Base-by-base conservation (phyloP, 2,329 filamentous ascomycete species). In the Talaromyces sp. region DNA sequence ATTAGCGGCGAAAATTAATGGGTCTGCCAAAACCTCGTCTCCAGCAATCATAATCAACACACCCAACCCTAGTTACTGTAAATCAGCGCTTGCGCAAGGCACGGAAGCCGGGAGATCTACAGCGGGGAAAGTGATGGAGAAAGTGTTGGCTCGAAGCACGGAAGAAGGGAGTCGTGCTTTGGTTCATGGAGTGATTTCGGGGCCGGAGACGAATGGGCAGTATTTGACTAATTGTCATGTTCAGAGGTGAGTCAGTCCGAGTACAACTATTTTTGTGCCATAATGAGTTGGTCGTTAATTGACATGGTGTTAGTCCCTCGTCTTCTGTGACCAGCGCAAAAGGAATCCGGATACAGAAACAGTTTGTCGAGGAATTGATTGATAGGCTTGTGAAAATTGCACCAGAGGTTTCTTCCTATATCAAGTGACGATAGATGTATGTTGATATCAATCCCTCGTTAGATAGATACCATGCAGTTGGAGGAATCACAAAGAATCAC, bases 31-130 rank as follows among this genome's bases (percentile, higher is more conserved):
- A 11, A 21, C 17, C 9, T 56, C 53, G 10, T 41, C 43, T 8
- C 54, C 57, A 3, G n/a, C 56, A n/a, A 60, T 71, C 15, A 66
- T 75, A 17, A 59, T 78, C 58, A 77, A 77, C 58, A 67, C 74
- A 11, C 71, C 74, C 0, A 77, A 77, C 48, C 75, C 75, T 1
- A 77, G 75, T 43, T 74, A 69, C 55, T 77, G 75, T 67, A 72
- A 73, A 53, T 76, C 73, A 0, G 63, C 63, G 8, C 63, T 75
- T 2, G 25, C 64, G 63, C 2, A 62, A 65, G 19, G 52, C 3
- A 48, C 37, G 6, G 39, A 19, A 9, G 8, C 11, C 25, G 31
- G 39, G 4, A 31, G 37, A 28, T 36, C 10, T 13, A 21, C 17
- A 3, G 15, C 5, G 5, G 28, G n/a, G 11, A 60, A 60, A 10